phyloP scores from a whole-genome alignment of 306 rosid species.

The Rosa multiflora region DNA sequence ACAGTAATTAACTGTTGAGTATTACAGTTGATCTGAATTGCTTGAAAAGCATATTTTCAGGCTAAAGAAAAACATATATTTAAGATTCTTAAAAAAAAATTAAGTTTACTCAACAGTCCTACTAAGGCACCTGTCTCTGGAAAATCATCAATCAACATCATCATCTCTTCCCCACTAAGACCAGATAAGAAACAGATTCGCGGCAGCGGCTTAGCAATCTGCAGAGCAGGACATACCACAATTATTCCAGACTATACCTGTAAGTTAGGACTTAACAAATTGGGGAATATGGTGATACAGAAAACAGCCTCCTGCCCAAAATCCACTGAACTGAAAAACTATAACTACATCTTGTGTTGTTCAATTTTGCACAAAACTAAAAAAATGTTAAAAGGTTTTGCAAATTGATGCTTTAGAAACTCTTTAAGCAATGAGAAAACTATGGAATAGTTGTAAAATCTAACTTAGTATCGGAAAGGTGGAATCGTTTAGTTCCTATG shows the following conservation, averaged over 20 bases:
- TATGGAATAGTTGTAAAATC: neutral
- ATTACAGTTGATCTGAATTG: neutral
- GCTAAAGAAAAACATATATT: neutral
- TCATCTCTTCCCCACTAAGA: conserved; percentile 93
- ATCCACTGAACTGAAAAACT: neutral
- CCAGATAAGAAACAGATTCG: conserved; percentile 95
- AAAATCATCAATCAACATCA: conserved; percentile 89
- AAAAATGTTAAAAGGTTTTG: neutral
- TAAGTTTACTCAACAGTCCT: neutral
- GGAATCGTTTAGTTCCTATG: neutral
- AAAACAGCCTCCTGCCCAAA: neutral
- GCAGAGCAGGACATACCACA: conserved; percentile 30
- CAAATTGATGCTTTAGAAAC: neutral
- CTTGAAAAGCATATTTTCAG: neutral
- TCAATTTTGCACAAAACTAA: neutral
- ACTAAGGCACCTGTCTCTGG: conserved; percentile 74
- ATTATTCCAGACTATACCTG: neutral
- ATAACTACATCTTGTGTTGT: neutral
- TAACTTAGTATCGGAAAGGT: neutral
- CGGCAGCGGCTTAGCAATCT: conserved; percentile 75
- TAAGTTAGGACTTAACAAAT: neutral
- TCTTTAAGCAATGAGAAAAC: neutral
- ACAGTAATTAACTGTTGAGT: neutral
- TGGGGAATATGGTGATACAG: neutral
- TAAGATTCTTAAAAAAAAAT: neutral